A percentile compares a stretch with the other conserved stretches of the same genome.
phyloP scores from a whole-genome alignment of 495 filamentous ascomycete species.

The Jackrogersella multiformis region DNA sequence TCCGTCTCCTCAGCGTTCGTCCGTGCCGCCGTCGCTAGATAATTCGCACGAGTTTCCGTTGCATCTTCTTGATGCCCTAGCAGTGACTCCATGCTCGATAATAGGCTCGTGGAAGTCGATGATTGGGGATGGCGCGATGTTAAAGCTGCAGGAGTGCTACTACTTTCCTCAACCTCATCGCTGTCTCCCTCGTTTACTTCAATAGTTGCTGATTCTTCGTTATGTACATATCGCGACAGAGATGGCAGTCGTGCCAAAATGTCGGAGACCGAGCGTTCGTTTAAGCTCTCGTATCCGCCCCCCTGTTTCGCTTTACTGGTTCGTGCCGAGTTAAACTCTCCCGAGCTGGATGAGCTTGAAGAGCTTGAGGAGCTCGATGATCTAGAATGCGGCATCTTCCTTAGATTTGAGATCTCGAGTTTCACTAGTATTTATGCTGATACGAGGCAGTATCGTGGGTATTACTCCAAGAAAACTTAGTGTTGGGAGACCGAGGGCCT shows the following conservation, averaged over 20 bases:
- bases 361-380: not conserved
- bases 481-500: too few species aligned
- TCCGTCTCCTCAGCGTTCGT: not conserved
- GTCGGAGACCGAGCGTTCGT: not conserved
- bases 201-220: not conserved
- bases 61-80: not conserved
- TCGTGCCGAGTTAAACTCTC: not conserved
- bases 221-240: not conserved
- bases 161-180: not conserved
- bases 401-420: not conserved
- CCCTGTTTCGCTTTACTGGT: not conserved
- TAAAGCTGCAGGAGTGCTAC: not conserved
- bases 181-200: not conserved
- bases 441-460: not conserved
- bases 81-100: not conserved
- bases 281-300: not conserved
- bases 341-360: slow-evolving; percentile 17
- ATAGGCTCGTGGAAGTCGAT: not conserved
- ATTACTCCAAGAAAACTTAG: too few species aligned
- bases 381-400: slow-evolving; percentile 5
- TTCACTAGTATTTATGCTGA: not conserved
- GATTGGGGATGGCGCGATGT: not conserved
- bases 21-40: not conserved
- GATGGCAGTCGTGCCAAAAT: not conserved
- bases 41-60: not conserved